Base-by-base conservation (phyloP, 129 eudicot species). In the Tanacetum coccineum region DNA sequence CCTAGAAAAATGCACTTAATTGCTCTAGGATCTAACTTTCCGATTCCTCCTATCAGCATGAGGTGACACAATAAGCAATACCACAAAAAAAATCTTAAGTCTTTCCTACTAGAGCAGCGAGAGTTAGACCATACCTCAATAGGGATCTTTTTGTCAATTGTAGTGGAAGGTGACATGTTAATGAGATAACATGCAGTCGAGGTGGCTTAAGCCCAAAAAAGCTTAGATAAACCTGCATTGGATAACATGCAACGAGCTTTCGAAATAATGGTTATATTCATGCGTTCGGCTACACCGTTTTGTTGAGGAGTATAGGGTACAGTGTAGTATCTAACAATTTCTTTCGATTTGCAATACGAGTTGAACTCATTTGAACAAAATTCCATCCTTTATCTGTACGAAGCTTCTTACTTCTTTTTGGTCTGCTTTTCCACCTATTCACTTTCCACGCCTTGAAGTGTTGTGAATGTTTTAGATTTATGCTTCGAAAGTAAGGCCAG, bases 311-410 rank as follows among this genome's bases (percentile, higher is more conserved):
- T 62, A 1, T 44, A 49, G n/a, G 39, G 39, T 9, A 68, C 52
- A 10, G 81, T 76, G 17, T 15, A 19, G 66, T 70, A 72, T 14
- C 67, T 52, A 4, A 49, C 22, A 46, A 77, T 77, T 4, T 67
- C 76, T 14, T 42, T 25, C 2, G 18, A 15, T 3, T 30, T 52
- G 48, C 67, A n/a, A n/a, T n/a, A n/a, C n/a, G n/a, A n/a, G n/a
- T n/a, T n/a, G n/a, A n/a, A n/a, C n/a, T n/a, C n/a, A 12, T 22
- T 18, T 4, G 45, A 57, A 26, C 51, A 52, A 8, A 62, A 77
- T 20, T 70, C 76, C 44, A 70, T 20, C 45, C 76, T 70, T 76
- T 76, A 54, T 76, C 66, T 0, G 76, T 68, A 10, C 66, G 54
- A 13, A 76, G 60, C 9, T 13, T 17, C 6, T 76, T 76, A 4